These are phyloP conservation scores for Suhomyces terraborum DNA, from an alignment of 1,139 yeast genomes.

Conservation along the genomic window DNA sequence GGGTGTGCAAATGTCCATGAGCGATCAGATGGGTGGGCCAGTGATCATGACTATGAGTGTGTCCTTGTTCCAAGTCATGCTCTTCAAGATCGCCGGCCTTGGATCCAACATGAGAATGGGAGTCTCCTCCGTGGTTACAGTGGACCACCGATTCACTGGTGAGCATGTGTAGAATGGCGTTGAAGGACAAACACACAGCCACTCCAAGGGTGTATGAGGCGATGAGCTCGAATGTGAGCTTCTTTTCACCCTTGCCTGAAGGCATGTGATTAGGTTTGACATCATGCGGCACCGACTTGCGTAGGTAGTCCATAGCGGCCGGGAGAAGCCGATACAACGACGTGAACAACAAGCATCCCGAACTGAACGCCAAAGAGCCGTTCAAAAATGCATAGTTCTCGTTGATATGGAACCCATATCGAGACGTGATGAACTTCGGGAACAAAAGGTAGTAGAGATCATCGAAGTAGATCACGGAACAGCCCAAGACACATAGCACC, in stretches of 20 bases:
- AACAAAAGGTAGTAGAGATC: constrained; percentile 27
- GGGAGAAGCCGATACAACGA: constrained; percentile 76
- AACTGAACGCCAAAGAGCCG: constrained; percentile 66
- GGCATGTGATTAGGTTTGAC: not conserved
- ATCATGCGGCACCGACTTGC: constrained; percentile 25
- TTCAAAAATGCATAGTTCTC: constrained; percentile 64
- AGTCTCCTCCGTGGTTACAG: constrained; percentile 62
- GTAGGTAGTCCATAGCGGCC: constrained; percentile 49
- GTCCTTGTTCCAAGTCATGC: constrained; percentile 13
- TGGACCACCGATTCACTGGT: constrained; percentile 86
- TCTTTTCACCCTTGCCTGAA: constrained; percentile 12
- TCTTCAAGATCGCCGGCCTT: constrained; percentile 3
- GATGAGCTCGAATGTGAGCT: constrained; percentile 42
- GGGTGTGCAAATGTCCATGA: constrained; percentile 10
- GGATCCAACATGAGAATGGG: not conserved
- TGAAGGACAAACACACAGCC: constrained; percentile 57
- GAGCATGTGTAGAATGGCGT: constrained; percentile 64
- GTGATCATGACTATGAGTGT: constrained; percentile 6
- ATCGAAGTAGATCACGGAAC: constrained; percentile 26
- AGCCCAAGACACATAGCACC: constrained; percentile 25
- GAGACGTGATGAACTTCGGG: constrained; percentile 44
- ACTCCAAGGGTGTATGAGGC: constrained; percentile 62
- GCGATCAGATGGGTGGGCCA: not conserved
- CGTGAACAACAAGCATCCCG: constrained; percentile 79
- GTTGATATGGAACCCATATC: constrained; percentile 54